Conservation (phyloP, 1,284 basidiomycete species). For the Tylopilus orsonianus region DNA sequence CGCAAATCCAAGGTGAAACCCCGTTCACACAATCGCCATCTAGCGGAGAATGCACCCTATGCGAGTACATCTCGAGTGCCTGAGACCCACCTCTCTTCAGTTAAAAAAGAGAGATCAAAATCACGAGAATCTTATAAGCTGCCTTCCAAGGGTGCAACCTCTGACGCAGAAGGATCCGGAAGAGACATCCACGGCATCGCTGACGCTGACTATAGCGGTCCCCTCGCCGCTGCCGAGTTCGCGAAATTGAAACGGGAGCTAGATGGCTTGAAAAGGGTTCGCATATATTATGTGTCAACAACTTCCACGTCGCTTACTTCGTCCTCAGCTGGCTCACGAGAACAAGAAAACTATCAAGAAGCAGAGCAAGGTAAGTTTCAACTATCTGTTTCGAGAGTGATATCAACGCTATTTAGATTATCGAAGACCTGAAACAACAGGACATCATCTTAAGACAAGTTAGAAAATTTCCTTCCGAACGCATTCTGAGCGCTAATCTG, state of each 20-base stretch:
- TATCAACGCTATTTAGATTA: conserved; percentile 23
- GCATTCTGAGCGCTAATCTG: background rate
- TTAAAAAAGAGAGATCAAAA: conserved; percentile 31
- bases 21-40: conserved; percentile 28
- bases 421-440: conserved; percentile 32
- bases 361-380: conserved; percentile 51
- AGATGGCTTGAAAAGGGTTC: conserved; percentile 50
- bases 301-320: conserved; percentile 29
- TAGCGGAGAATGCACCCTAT: conserved; percentile 25
- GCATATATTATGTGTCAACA: conserved; percentile 12
- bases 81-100: conserved; percentile 10
- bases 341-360: conserved; percentile 54
- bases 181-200: conserved; percentile 14
- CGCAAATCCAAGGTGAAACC: conserved; percentile 33
- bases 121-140: conserved; percentile 30
- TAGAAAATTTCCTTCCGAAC: background rate
- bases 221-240: conserved; percentile 35
- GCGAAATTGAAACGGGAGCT: conserved; percentile 41
- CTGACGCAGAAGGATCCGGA: conserved; percentile 31
- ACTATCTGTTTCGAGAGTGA: background rate
- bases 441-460: conserved; percentile 25
- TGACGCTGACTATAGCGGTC: conserved; percentile 32
- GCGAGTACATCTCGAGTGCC: conserved; percentile 11
- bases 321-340: conserved; percentile 41
- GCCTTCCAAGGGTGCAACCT: conserved; percentile 19